A percentile compares a stretch with the other conserved stretches of the same genome.
These are phyloP conservation scores for Candida dajiaensis DNA, from an alignment of 805 yeast species.

Conservation along the genomic window DNA sequence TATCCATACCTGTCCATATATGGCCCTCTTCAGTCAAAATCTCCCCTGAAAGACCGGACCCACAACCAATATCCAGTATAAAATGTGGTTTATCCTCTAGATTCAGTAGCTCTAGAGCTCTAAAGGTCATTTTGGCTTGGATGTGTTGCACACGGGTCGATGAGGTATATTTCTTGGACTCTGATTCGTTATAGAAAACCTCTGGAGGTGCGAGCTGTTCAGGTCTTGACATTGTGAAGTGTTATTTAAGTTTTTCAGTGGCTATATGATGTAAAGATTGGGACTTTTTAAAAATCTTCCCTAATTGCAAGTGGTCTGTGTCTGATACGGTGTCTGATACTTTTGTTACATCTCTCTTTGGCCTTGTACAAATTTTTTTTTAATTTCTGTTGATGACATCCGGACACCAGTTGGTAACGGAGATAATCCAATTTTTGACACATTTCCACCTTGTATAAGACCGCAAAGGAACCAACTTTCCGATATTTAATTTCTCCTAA, in stretches of 20 bases:
- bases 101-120: slow-evolving; percentile 85
- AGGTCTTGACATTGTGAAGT: slow-evolving; percentile 76
- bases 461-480: too few species aligned
- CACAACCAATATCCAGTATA: slow-evolving; percentile 91
- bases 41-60: slow-evolving; percentile 94
- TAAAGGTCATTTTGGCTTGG: slow-evolving; percentile 94
- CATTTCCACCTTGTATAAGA: too few species aligned
- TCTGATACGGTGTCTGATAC: background rate
- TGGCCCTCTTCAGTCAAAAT: slow-evolving; percentile 91
- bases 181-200: slow-evolving; percentile 85
- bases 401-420: background rate
- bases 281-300: background rate
- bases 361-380: too few species aligned
- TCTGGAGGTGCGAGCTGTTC: slow-evolving; percentile 97
- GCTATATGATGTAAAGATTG: too few species aligned
- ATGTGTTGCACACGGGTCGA: slow-evolving; percentile 97
- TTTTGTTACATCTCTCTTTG: too few species aligned
- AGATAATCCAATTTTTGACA: too few species aligned
- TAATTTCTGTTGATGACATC: background rate
- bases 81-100: slow-evolving; percentile 53
- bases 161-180: slow-evolving; percentile 83
- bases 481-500: too few species aligned
- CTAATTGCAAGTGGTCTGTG: background rate
- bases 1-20: slow-evolving; percentile 94
- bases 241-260: background rate